phyloP scores from a whole-genome alignment of 2,329 filamentous ascomycete species.

The Pyricularia grisea region DNA sequence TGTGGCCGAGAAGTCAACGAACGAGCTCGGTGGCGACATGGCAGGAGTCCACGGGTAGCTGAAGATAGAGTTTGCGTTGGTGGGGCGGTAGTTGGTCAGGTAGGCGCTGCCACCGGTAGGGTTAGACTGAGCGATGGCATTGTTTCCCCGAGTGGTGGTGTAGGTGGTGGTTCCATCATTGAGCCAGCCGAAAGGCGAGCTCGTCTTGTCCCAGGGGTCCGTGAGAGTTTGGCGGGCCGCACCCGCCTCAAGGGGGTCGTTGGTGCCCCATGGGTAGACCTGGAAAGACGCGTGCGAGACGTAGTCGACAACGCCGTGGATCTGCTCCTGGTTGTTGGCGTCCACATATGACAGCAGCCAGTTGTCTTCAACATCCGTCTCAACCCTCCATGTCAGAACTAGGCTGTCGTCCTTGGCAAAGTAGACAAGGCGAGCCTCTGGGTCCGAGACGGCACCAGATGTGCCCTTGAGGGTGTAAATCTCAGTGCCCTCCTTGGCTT shows the following conservation, averaged over 20 bases:
- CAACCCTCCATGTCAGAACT: constrained; percentile 45
- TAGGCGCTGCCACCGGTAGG: constrained; percentile 32
- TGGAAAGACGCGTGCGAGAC: constrained; percentile 44
- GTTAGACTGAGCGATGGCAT: constrained; percentile 45
- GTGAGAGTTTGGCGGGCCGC: constrained; percentile 26
- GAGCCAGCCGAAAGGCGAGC: constrained; percentile 45
- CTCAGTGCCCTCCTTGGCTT: constrained; percentile 24
- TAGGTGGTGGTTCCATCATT: constrained; percentile 35
- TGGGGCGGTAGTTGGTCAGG: constrained; percentile 41
- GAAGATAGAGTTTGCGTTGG: constrained; percentile 31
- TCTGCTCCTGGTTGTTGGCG: constrained; percentile 31
- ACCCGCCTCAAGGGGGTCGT: constrained; percentile 40
- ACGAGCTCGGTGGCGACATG: constrained; percentile 25
- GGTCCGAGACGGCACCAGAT: constrained; percentile 38
- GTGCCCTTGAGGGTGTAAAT: constrained; percentile 36
- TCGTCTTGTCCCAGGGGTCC: constrained; percentile 35
- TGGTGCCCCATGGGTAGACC: constrained; percentile 47
- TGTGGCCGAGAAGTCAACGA: constrained; percentile 44
- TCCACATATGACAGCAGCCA: constrained; percentile 53
- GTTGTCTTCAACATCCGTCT: constrained; percentile 46
- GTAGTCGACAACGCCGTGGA: constrained; percentile 48
- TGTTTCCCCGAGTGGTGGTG: constrained; percentile 48
- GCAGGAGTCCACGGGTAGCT: constrained; percentile 30
- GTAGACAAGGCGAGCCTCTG: constrained; percentile 46
- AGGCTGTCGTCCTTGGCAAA: constrained; percentile 39